Evolutionary conservation across 768 basidiomycete species (phyloP).

Genomic region (Boletus vermiculosoides): DNA sequence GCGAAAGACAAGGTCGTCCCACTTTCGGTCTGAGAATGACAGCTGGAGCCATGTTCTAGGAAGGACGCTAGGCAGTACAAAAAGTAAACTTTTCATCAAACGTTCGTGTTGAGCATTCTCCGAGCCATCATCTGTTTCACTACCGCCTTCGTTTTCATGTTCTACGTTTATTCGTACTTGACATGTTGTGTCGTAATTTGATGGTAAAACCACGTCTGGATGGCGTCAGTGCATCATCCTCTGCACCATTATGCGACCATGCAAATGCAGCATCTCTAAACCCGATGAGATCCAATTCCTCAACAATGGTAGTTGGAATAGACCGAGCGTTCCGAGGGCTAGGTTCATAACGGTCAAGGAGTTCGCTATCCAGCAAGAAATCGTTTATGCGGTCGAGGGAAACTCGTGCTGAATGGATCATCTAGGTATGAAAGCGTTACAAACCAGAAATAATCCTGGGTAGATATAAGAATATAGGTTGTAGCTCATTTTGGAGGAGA

Average conservation of each 20-base stretch:
- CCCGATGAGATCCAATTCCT: not conserved
- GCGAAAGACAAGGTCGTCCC: too few species aligned
- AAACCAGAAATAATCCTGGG: not conserved
- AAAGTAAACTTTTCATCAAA: too few species aligned
- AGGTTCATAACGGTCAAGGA: not conserved
- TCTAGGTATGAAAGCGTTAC: not conserved
- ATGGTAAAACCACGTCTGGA: not conserved
- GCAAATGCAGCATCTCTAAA: constrained; percentile 3
- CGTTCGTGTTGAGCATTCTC: too few species aligned
- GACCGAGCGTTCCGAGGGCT: not conserved
- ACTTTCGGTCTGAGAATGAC: too few species aligned
- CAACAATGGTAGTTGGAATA: not conserved
- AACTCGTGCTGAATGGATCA: not conserved
- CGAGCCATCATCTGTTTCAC: too few species aligned
- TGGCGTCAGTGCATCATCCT: not conserved
- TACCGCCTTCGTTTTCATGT: too few species aligned
- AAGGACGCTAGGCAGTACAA: too few species aligned
- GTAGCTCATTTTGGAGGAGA: not conserved
- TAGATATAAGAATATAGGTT: not conserved
- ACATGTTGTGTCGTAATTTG: not conserved
- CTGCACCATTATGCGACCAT: not conserved
- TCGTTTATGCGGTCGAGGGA: constrained; percentile 6
- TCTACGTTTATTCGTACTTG: too few species aligned
- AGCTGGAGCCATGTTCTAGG: too few species aligned
- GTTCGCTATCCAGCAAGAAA: not conserved